Percentiles rank a stretch among this genome's conserved stretches.
Evolutionary conservation across 345 rosid genomes (phyloP).

Genomic region (Corchorus capsularis): DNA sequence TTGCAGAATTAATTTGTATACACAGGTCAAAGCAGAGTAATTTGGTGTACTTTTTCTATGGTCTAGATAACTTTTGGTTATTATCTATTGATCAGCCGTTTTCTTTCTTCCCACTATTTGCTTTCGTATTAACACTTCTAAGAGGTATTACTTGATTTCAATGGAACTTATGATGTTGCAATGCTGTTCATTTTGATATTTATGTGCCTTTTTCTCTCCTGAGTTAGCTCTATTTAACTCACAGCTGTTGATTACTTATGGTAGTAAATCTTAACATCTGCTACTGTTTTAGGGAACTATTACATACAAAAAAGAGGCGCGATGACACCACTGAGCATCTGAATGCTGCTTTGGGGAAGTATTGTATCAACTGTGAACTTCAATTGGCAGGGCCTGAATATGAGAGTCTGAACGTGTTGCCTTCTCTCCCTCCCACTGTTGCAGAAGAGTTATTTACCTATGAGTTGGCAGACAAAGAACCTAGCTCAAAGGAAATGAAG

Average conservation of each 20-base stretch:
- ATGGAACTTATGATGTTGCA: not conserved
- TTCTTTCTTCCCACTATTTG: not conserved
- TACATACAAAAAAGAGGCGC: slow-evolving; percentile 61
- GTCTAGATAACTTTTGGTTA: not conserved
- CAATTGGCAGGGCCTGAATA: slow-evolving; percentile 64
- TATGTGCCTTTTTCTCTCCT: not conserved
- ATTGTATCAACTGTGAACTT: slow-evolving; percentile 70
- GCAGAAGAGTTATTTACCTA: slow-evolving; percentile 54
- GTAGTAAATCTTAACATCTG: not conserved
- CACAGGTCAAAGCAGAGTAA: not conserved
- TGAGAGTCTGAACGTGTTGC: slow-evolving; percentile 44
- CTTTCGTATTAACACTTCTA: not conserved
- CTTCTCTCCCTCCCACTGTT: slow-evolving; percentile 52
- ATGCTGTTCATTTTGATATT: not conserved
- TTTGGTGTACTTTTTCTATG: not conserved
- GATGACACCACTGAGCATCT: slow-evolving; percentile 53
- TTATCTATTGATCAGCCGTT: too few relatives aligned
- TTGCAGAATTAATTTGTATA: not conserved
- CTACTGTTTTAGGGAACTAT: slow-evolving; percentile 45
- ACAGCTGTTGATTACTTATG: not conserved
- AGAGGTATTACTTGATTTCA: not conserved
- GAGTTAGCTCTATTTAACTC: not conserved
- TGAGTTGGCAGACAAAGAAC: slow-evolving; percentile 37
- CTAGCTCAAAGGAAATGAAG: slow-evolving; percentile 35
- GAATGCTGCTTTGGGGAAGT: slow-evolving; percentile 51